Evolutionary conservation across 352 stramenopile genomes (phyloP), one percentile per base, ranked within the genome.

Genomic region (Blastocystis sp.): DNA sequence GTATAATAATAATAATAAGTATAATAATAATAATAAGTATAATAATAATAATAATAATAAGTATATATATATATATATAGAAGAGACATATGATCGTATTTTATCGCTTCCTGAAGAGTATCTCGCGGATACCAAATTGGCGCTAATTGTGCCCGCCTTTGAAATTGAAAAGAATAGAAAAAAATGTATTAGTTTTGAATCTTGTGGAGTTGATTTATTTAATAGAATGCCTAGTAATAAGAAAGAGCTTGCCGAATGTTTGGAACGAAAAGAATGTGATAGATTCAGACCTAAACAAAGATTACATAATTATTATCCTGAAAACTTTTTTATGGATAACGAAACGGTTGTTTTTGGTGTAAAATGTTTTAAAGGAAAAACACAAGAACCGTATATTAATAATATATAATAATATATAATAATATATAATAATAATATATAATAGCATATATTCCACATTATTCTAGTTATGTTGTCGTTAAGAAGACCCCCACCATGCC

Each of bases 391-490:
- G 52, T 62, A 19, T n/a, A 4, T 2, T 9, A 6, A 16, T 2
- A 2, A 30, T 55, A 4, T 23, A 19, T 47, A 32, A 25, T 2
- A 9, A 52, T 19, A n/a, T n/a, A n/a, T n/a, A n/a, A n/a, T n/a
- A n/a, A n/a, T n/a, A n/a, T n/a, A n/a, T n/a, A n/a, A n/a, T n/a
- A n/a, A n/a, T n/a, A n/a, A n/a, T n/a, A n/a, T n/a, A n/a, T n/a
- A n/a, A n/a, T n/a, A n/a, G n/a, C n/a, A n/a, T n/a, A n/a, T n/a
- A n/a, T n/a, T n/a, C n/a, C n/a, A n/a, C n/a, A n/a, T n/a, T n/a
- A n/a, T n/a, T n/a, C n/a, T 54, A 58, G 48, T 16, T 58, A 62
- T 19, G 52, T 62, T 39, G 54, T 62, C 39, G 52, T 62, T 10
- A 18, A 25, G 9, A 52, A 48, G 37, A n/a, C 19, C 9, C 1